phyloP scores from a whole-genome alignment of 106 monocot species.

The Allium fistulosum region DNA sequence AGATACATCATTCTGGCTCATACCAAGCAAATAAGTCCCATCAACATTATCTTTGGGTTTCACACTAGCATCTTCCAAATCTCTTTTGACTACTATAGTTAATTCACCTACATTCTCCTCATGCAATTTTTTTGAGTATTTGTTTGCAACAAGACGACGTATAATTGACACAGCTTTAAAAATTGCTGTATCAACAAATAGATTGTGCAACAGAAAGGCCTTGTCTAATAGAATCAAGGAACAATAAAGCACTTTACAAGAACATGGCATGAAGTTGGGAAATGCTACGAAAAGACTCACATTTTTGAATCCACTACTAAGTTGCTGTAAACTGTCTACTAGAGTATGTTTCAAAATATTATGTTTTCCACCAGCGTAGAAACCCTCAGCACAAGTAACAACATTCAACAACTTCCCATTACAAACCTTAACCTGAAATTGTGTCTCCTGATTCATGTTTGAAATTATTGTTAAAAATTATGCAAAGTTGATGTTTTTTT shows the following conservation, averaged over 20 bases:
- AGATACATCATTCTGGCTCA: slow-evolving; percentile 34
- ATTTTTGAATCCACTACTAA: too few relatives aligned
- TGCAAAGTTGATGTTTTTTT: too few relatives aligned
- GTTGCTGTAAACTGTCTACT: too few relatives aligned
- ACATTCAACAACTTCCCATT: slow-evolving; percentile 76
- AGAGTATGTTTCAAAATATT: too few relatives aligned
- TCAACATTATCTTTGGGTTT: slow-evolving; percentile 58
- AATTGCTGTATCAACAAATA: slow-evolving; percentile 77
- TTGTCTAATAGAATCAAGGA: slow-evolving; percentile 19
- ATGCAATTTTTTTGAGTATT: slow-evolving; percentile 16
- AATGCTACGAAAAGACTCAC: too few relatives aligned
- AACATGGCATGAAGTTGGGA: too few relatives aligned
- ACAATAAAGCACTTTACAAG: too few relatives aligned
- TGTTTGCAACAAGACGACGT: slow-evolving; percentile 20
- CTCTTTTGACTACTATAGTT: slow-evolving; percentile 48
- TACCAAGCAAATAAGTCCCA: slow-evolving; percentile 29
- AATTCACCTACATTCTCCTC: slow-evolving; percentile 69
- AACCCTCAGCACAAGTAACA: too few relatives aligned
- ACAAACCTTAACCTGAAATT: slow-evolving; percentile 87
- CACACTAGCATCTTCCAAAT: slow-evolving; percentile 47
- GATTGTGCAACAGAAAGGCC: slow-evolving; percentile 75
- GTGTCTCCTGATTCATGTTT: too few relatives aligned
- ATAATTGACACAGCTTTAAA: slow-evolving; percentile 52
- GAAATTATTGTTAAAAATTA: too few relatives aligned
- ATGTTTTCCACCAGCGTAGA: too few relatives aligned